Base-by-base conservation (phyloP, 106 monocot genomes). In the Ottelia alismoides region DNA sequence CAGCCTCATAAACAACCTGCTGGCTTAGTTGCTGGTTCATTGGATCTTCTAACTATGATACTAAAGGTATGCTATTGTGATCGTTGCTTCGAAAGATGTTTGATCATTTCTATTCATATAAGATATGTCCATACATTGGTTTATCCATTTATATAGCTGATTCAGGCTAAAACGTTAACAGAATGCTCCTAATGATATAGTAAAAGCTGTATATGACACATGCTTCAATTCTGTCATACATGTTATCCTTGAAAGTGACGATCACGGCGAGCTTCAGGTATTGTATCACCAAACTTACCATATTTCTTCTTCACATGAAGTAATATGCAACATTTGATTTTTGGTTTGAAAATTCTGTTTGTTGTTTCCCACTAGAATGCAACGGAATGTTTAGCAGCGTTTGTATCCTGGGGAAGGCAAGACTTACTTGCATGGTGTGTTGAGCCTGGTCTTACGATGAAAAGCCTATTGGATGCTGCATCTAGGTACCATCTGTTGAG, bases 231-330 rank as follows among this genome's bases (percentile, higher is more conserved):
- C 69, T 45, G 68, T 72, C 22, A 57, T 80, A 35, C 71, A 64
- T 65, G 64, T 98, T 49, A 54, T 98, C 58, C 77, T 89, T 22
- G 64, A 72, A 75, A 90, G 78, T 68, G 79, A 89, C 60, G 96
- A 98, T 71, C 81, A 98, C 71, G 72, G 79, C 61, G 89, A 82
- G 71, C 70, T 90, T 85, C 96, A 98, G 88, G 96, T 85, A 30
- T 23, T 21, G 11, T 30, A 4, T 7, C 0, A 24, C 1, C 12
- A 22, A 3, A 26, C 1, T n/a, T 63, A 2, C 20, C 20, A 27
- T 22, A 16, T 18, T 17, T 31, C 11, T 22, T n/a, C 40, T 40
- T n/a, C n/a, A n/a, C n/a, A n/a, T n/a, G n/a, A n/a, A 1, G 43
- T 29, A 40, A 58, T 25, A 0, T 50, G 31, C 60, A 19, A 55